These are phyloP conservation scores for Alternaria sp. DNA, from an alignment of 2,329 filamentous ascomycete genomes.

Conservation along the genomic window DNA sequence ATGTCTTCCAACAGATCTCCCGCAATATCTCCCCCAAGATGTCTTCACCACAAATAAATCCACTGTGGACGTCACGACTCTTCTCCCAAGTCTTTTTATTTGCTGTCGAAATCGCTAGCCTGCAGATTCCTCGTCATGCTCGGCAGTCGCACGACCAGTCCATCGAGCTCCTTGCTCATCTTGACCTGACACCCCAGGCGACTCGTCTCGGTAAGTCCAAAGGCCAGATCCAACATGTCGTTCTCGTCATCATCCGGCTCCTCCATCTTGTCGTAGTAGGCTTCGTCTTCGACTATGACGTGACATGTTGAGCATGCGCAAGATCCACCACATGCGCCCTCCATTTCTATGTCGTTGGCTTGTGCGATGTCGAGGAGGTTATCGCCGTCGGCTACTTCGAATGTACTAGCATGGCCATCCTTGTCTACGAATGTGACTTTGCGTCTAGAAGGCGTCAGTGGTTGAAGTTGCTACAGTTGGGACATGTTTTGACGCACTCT, in stretches of 20 bases:
- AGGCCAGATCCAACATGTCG: constrained; percentile 75
- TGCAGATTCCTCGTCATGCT: constrained; percentile 96
- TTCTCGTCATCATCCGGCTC: constrained; percentile 57
- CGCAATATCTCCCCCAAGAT: background rate
- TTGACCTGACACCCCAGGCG: constrained; percentile 87
- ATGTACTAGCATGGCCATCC: constrained; percentile 75
- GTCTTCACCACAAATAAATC: no score
- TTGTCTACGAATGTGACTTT: constrained; percentile 95
- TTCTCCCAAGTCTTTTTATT: background rate
- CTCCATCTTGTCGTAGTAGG: constrained; percentile 75
- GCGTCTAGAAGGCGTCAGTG: constrained; percentile 61
- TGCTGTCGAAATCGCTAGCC: constrained; percentile 77
- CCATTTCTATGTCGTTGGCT: constrained; percentile 95
- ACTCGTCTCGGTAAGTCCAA: constrained; percentile 85
- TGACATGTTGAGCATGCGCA: constrained; percentile 95
- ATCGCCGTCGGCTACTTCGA: constrained; percentile 83
- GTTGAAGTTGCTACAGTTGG: background rate
- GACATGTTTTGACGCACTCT: constrained; percentile 67
- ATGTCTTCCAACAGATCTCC: background rate
- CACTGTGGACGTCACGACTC: background rate
- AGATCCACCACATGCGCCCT: constrained; percentile 93
- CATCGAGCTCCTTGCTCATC: constrained; percentile 91
- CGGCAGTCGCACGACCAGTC: constrained; percentile 82
- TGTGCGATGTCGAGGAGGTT: constrained; percentile 96
- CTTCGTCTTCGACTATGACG: constrained; percentile 78